Base-by-base conservation (phyloP, 148 eudicot genomes). In the Arbutus unedo region DNA sequence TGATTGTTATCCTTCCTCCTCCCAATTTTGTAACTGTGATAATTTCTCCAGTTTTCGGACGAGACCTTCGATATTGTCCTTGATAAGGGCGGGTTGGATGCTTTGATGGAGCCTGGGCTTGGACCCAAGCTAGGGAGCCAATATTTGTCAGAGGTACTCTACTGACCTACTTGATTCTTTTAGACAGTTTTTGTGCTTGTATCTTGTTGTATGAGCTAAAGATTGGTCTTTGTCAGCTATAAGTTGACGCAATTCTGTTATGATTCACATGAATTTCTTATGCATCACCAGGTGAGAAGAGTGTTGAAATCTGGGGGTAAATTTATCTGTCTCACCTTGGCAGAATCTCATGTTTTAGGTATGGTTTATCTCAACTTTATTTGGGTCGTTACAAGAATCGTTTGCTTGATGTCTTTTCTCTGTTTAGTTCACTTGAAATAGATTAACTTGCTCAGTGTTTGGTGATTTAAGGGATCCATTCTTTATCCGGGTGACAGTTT, bases 51-150 rank as follows among this genome's bases (percentile, higher is more conserved):
- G 99, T 92, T 96, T 81, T 85, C 57, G 44, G 92, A 90, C 88
- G 91, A 79, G 71, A 86, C 89, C 41, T 94, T 94, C 81, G 94
- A 93, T 85, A 83, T 87, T 53, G 90, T 93, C 81, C 87, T 96
- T 82, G 99, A 96, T 67, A 96, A 96, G 68, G 99, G 99, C 60
- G 98, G 99, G 49, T 87, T 96, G 88, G 99, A 96, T 90, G 98
- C 99, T 45, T 84, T 96, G 84, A 96, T 96, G 99, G 99, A 96
- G 90, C 98, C 99, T 47, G 91, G 91, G 86, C 88, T 87, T 76
- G 99, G 99, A 23, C 59, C 94, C 6, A 89, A 86, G 81, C 87
- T 96, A 54, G 99, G 99, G 21, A 89, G 74, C 86, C 90, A 88
- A 81, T 96, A 96, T 87, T 82, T 96, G 68, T 92, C 95, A 21